These are phyloP conservation scores for Pythium volutum DNA, from an alignment of 352 stramenopile species.

Conservation along the genomic window DNA sequence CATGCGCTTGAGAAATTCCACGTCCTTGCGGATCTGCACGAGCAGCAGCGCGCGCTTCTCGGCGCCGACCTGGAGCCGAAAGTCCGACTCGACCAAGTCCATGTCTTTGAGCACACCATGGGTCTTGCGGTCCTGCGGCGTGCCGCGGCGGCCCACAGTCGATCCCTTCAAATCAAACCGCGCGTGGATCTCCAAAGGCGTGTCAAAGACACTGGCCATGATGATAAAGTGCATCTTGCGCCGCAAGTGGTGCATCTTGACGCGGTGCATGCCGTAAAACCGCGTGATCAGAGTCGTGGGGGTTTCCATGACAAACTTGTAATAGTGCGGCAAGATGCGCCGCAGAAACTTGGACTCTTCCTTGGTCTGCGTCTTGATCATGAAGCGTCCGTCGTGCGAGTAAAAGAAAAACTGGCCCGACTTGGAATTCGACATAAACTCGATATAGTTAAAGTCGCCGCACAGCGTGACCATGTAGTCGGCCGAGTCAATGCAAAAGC, in stretches of 20 bases:
- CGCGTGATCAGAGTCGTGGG: constrained; percentile 96
- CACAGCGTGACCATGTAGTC: constrained; percentile 93
- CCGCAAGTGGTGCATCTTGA: constrained; percentile 96
- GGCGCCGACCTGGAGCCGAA: constrained; percentile 82
- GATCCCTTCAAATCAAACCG: constrained; percentile 92
- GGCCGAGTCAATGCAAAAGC: constrained; percentile 71
- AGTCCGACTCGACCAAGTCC: constrained; percentile 83
- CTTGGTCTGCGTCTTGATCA: constrained; percentile 99
- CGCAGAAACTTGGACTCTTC: constrained; percentile 98
- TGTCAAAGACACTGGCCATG: constrained; percentile 98
- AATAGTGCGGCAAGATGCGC: constrained; percentile 97
- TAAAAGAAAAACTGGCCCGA: constrained; percentile 99
- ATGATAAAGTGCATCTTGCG: constrained; percentile 94
- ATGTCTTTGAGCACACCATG: constrained; percentile 89
- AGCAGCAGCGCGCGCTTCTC: constrained; percentile 76
- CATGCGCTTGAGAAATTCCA: constrained; percentile 89
- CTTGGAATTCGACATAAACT: constrained; percentile 99
- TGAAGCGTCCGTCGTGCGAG: constrained; percentile 95
- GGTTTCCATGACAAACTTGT: constrained; percentile 96
- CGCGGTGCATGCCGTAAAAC: constrained; percentile 97
- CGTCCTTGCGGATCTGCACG: constrained; percentile 85
- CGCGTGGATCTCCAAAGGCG: constrained; percentile 88
- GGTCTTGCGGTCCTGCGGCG: constrained; percentile 47
- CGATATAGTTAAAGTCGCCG: constrained; percentile 96
- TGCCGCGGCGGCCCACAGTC: constrained; percentile 77